Evolutionary conservation across 768 basidiomycete genomes (phyloP), one percentile per base, ranked within the genome.

Genomic region (Lactarius tabidus): DNA sequence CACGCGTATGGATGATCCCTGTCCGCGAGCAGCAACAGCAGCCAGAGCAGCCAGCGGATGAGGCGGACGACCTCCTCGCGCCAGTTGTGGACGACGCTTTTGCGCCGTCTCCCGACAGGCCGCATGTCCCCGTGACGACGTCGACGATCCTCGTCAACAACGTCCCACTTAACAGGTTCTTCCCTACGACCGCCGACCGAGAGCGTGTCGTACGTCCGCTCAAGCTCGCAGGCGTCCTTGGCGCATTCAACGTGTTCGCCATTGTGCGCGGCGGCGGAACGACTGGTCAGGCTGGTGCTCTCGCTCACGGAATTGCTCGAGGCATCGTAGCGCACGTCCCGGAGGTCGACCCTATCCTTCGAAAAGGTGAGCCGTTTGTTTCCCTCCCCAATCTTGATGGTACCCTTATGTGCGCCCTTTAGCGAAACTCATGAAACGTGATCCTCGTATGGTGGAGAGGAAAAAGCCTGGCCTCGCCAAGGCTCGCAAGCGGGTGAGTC

Each of bases 371-470:
- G 84, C 35, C 38, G 14, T 6, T 41, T 38, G 12, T 28, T n/a
- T 28, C 9, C 20, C 17, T 33, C 14, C 18, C 12, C 51, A 20
- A 20, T 33, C 8, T 15, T 15, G 28, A 28, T 28, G 10, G 8
- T n/a, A 8, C 18, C 2, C 59, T 65, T 23, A 65, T 43, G n/a
- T 45, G 29, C 14, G 56, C 66, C 17, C 66, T 29, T 67, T 73
- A 97, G 95, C 91, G 65, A 89, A 93, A 79, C 79, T 95, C 55
- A 77, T 93, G 64, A 85, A 86, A 75, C 87, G 95, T 71, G 96
- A 99, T 80, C 93, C 95, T 54, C 89, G 97, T 76, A 92, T 96
- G 92, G 95, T 97, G 35, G 96, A 99, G 78, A 84, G 96, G 71
- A 99, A 99, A 80, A 99, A 99, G 84, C 92, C 96, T 18, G 93